Conservation (phyloP, 2,329 filamentous ascomycete species). For the Colletotrichum tropicale region DNA sequence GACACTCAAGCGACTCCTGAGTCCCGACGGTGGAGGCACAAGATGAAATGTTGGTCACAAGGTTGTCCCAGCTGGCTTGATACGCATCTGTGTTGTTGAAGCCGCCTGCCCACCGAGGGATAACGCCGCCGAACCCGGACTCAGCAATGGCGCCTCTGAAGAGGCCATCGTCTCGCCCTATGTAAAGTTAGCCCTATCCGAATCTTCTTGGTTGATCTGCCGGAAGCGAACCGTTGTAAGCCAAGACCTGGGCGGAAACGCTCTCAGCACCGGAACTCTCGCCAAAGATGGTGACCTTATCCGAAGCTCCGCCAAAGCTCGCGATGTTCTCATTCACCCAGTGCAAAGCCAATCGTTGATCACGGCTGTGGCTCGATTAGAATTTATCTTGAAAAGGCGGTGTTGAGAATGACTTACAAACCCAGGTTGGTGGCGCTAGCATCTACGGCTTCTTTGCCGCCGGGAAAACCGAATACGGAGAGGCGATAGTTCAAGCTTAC, state of each 20-base stretch:
- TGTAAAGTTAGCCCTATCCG: neutral
- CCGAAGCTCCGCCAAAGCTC: constrained; percentile 47
- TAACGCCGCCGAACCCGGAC: constrained; percentile 45
- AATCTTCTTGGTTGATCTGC: neutral
- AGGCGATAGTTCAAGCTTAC: constrained; percentile 56
- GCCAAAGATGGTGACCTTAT: constrained; percentile 54
- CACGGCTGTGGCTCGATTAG: constrained; percentile 27
- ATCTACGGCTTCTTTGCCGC: constrained; percentile 39
- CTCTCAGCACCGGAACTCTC: constrained; percentile 55
- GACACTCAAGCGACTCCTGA: constrained; percentile 27
- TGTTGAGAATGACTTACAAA: constrained; percentile 25
- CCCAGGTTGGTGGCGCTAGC: constrained; percentile 54
- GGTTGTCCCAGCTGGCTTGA: constrained; percentile 30
- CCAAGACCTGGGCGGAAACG: constrained; percentile 49
- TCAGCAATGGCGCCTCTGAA: constrained; percentile 56
- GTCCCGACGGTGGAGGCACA: constrained; percentile 29
- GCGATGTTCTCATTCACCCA: constrained; percentile 54
- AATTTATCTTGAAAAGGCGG: neutral
- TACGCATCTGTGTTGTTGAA: constrained; percentile 30
- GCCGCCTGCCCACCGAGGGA: constrained; percentile 29
- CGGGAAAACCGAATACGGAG: constrained; percentile 51
- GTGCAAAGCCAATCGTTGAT: constrained; percentile 49
- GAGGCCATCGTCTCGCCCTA: constrained; percentile 50
- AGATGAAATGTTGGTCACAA: constrained; percentile 29
- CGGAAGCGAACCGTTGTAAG: constrained; percentile 46